phyloP scores from a whole-genome alignment of 495 filamentous ascomycete species.

The Xylaria sp. region DNA sequence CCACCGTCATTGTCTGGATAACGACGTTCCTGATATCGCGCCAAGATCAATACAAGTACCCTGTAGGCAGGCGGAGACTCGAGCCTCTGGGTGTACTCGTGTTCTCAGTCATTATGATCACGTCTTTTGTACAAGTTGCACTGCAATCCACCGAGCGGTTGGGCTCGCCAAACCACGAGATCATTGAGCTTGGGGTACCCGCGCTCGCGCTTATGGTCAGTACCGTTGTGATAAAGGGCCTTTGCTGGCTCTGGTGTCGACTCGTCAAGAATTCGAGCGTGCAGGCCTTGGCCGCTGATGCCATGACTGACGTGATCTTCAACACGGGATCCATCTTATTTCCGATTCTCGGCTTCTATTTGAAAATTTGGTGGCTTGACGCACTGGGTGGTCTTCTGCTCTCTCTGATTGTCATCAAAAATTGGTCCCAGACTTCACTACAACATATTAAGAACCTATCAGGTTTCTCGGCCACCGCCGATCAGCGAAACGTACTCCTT shows the following conservation, averaged over 20 bases:
- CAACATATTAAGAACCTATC: slow-evolving; percentile 85
- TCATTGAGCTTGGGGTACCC: slow-evolving; percentile 75
- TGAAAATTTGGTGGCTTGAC: slow-evolving; percentile 84
- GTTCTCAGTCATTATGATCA: slow-evolving; percentile 86
- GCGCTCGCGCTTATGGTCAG: slow-evolving; percentile 81
- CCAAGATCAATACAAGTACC: slow-evolving; percentile 82
- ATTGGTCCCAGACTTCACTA: slow-evolving; percentile 78
- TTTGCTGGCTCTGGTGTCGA: slow-evolving; percentile 92
- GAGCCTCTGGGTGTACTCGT: slow-evolving; percentile 82
- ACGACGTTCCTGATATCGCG: slow-evolving; percentile 77
- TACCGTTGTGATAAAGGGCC: slow-evolving; percentile 81
- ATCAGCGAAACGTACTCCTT: slow-evolving; percentile 83
- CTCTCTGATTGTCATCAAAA: slow-evolving; percentile 81
- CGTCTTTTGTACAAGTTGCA: slow-evolving; percentile 84
- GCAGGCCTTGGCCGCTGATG: slow-evolving; percentile 69
- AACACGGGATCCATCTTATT: slow-evolving; percentile 90
- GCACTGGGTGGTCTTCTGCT: slow-evolving; percentile 83
- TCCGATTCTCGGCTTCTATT: slow-evolving; percentile 80
- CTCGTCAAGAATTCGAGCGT: slow-evolving; percentile 87
- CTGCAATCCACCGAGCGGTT: slow-evolving; percentile 74
- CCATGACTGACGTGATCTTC: slow-evolving; percentile 74
- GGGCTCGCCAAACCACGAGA: slow-evolving; percentile 64
- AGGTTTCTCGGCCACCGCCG: slow-evolving; percentile 78
- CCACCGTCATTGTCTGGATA: slow-evolving; percentile 84
- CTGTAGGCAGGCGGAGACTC: slow-evolving; percentile 74